These are phyloP conservation scores for Acanthamoeba culbertsoni DNA, from an alignment of 208 protist genomes.

Conservation along the genomic window DNA sequence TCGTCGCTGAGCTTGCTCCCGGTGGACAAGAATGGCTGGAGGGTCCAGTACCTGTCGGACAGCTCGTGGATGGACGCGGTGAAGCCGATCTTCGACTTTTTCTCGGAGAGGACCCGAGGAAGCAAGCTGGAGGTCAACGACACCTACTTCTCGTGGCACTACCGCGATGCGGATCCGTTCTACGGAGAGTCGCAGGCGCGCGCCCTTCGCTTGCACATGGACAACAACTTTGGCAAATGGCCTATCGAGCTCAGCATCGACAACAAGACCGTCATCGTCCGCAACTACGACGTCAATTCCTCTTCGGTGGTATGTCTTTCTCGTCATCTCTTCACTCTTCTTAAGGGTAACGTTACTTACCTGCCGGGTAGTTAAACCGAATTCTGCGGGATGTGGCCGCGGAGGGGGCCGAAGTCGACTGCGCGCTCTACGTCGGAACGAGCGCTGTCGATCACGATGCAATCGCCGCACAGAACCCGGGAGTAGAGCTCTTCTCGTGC, in stretches of 20 bases:
- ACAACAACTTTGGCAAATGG: constrained; percentile 52
- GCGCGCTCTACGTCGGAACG: neutral
- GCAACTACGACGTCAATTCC: constrained; percentile 11
- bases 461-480: neutral
- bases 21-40: neutral
- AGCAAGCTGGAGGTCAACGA: neutral
- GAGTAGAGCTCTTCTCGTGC: constrained; percentile 3
- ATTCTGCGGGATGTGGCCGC: neutral
- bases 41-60: neutral
- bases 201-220: neutral
- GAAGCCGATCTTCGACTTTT: neutral
- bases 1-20: constrained; percentile 5
- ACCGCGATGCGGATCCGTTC: neutral
- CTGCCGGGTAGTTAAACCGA: neutral
- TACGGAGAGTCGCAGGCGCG: constrained; percentile 6
- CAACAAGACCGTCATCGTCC: constrained; percentile 26
- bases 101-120: neutral
- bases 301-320: neutral
- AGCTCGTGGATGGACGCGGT: constrained; percentile 21
- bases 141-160: constrained; percentile 23
- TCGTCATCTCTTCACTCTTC: neutral
- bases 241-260: constrained; percentile 5
- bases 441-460: neutral
- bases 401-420: neutral
- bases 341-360: neutral